Percentiles rank a stretch among this genome's conserved stretches.
These are phyloP conservation scores for Erysimum cheiri DNA, from an alignment of 441 rosid genomes.

Conservation along the genomic window DNA sequence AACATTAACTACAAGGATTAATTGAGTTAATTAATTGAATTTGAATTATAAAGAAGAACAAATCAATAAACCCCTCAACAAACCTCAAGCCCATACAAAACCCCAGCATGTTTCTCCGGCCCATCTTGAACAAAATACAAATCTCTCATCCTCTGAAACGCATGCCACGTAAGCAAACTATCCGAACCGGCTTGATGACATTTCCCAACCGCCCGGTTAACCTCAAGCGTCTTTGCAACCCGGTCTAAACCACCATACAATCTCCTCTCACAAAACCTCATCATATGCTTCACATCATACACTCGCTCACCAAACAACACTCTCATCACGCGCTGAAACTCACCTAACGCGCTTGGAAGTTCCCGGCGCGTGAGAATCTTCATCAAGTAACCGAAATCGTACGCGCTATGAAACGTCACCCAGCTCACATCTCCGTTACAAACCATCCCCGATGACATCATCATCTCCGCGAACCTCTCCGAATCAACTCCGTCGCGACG, in stretches of 20 bases:
- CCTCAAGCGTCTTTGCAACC: slow-evolving; percentile 68
- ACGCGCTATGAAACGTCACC: slow-evolving; percentile 96
- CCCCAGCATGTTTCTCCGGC: slow-evolving; percentile 82
- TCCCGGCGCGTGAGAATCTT: slow-evolving; percentile 71
- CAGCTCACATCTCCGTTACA: slow-evolving; percentile 81
- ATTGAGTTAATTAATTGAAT: slow-evolving; percentile 20
- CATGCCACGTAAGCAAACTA: slow-evolving; percentile 91
- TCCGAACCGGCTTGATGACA: slow-evolving; percentile 98
- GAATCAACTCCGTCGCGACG: slow-evolving; percentile 64
- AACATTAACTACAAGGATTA: slow-evolving; percentile 22
- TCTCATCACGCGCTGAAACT: slow-evolving; percentile 56
- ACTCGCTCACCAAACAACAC: slow-evolving; percentile 67
- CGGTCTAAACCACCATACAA: slow-evolving; percentile 86
- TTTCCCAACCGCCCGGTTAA: slow-evolving; percentile 78
- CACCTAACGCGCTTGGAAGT: slow-evolving; percentile 56
- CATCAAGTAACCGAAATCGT: slow-evolving; percentile 82
- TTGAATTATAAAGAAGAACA: neutral
- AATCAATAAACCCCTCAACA: slow-evolving; percentile 9
- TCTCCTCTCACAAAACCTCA: slow-evolving; percentile 68
- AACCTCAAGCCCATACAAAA: slow-evolving; percentile 77
- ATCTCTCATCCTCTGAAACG: slow-evolving; percentile 85
- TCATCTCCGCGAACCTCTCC: slow-evolving; percentile 66
- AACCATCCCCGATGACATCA: slow-evolving; percentile 89
- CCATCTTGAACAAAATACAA: slow-evolving; percentile 66
- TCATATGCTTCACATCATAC: slow-evolving; percentile 84